Percentiles rank a stretch among this genome's conserved stretches.
Conservation (phyloP, 805 yeast genomes). For the Sugiyamaella valdiviana region DNA sequence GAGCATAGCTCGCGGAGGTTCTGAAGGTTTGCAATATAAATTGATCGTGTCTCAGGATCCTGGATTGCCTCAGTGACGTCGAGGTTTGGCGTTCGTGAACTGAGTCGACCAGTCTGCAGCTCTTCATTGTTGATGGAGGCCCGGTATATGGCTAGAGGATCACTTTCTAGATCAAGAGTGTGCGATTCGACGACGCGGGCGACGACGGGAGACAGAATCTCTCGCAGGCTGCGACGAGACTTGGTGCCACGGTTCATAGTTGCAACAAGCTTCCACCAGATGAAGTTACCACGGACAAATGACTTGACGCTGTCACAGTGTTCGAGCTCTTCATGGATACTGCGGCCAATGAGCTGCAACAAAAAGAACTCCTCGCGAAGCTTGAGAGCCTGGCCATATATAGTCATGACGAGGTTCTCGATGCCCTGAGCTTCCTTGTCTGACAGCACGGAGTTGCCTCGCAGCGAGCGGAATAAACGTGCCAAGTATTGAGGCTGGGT, state of each 20-base stretch:
- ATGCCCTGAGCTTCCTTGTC: constrained; percentile 31
- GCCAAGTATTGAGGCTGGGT: constrained; percentile 72
- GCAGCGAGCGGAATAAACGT: constrained; percentile 40
- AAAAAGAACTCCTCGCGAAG: constrained; percentile 68
- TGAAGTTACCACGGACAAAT: constrained; percentile 24
- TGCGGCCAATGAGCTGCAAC: constrained; percentile 46
- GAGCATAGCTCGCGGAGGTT: constrained; percentile 64
- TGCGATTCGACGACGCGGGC: constrained; percentile 19
- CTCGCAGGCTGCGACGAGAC: constrained; percentile 31
- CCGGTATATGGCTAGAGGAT: constrained; percentile 49
- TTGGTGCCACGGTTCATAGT: constrained; percentile 35
- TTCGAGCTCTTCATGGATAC: constrained; percentile 26
- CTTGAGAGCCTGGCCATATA: constrained; percentile 35
- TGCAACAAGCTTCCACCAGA: constrained; percentile 42
- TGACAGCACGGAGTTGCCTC: constrained; percentile 19
- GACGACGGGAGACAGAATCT: constrained; percentile 37
- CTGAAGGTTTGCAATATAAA: constrained; percentile 70
- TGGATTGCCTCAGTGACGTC: constrained; percentile 69
- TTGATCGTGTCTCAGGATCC: constrained; percentile 62
- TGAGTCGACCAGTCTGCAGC: constrained; percentile 28
- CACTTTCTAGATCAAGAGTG: constrained; percentile 64
- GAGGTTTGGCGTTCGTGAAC: constrained; percentile 36
- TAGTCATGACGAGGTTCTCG: constrained; percentile 29
- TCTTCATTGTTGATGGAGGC: constrained; percentile 29
- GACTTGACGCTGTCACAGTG: constrained; percentile 17